These are phyloP conservation scores for Musa balbisiana DNA, from an alignment of 202 grass and related monocot species.

Conservation along the genomic window DNA sequence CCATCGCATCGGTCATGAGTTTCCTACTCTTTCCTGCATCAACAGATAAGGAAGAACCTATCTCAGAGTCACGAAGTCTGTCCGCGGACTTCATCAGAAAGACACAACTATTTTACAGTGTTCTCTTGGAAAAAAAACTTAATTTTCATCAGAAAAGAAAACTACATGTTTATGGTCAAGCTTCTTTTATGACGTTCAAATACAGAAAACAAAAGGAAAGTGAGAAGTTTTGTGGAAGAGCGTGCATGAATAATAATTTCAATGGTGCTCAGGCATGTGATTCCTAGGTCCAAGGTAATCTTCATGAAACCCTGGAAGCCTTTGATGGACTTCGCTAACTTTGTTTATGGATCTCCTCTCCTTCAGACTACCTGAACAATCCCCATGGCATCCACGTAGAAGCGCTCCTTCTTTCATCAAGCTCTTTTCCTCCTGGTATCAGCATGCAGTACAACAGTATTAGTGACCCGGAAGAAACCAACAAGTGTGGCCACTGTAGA, in stretches of 20 bases:
- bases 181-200: too few relatives aligned
- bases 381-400: constrained; percentile 10
- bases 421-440: constrained; percentile 1
- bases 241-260: not conserved
- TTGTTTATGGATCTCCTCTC: not conserved
- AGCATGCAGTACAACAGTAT: not conserved
- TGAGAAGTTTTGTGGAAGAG: not conserved
- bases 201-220: too few relatives aligned
- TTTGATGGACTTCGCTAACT: constrained; percentile 16
- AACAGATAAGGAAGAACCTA: too few relatives aligned
- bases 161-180: too few relatives aligned
- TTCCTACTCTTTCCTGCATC: constrained; percentile 36
- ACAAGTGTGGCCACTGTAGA: not conserved
- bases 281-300: constrained; percentile 36
- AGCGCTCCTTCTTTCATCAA: too few relatives aligned
- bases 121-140: too few relatives aligned
- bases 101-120: too few relatives aligned
- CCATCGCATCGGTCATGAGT: constrained; percentile 13
- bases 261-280: constrained; percentile 6
- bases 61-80: too few relatives aligned
- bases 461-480: not conserved
- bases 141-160: too few relatives aligned
- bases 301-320: constrained; percentile 44
- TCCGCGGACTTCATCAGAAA: too few relatives aligned
- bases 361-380: not conserved